A percentile compares a stretch with the other conserved stretches of the same genome.
Evolutionary conservation across 257 asterid genomes (phyloP).

Genomic region (Solanum chmielewskii): DNA sequence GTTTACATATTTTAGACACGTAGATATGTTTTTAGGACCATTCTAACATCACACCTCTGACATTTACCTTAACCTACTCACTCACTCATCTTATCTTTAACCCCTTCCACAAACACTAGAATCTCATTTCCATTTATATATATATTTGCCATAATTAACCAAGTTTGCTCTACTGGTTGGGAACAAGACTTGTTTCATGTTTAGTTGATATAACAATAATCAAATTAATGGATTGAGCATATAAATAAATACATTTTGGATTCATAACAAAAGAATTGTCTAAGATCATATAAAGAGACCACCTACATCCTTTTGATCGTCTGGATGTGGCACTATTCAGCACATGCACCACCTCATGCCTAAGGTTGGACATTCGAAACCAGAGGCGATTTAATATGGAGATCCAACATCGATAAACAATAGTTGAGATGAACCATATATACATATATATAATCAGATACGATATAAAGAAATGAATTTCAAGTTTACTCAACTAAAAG

Average conservation of each 20-base stretch:
- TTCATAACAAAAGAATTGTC: no score
- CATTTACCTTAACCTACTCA: neutral
- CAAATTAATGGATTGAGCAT: neutral
- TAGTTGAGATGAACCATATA: neutral
- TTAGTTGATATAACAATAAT: neutral
- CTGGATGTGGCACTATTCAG: neutral
- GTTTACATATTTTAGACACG: slow-evolving; percentile 3
- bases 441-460: neutral
- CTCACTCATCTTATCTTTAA: neutral
- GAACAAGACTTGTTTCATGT: neutral
- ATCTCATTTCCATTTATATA: neutral
- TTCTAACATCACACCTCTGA: neutral
- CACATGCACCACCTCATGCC: neutral
- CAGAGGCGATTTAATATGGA: neutral
- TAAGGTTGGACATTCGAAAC: neutral
- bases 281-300: neutral
- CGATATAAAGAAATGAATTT: neutral
- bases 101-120: neutral
- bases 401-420: neutral
- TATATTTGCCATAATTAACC: neutral
- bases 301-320: neutral
- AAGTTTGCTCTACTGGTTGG: neutral
- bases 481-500: neutral
- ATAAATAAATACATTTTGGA: neutral
- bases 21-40: slow-evolving; percentile 8